Conservation (phyloP, 306 rosid genomes). For the Quercus glauca region DNA sequence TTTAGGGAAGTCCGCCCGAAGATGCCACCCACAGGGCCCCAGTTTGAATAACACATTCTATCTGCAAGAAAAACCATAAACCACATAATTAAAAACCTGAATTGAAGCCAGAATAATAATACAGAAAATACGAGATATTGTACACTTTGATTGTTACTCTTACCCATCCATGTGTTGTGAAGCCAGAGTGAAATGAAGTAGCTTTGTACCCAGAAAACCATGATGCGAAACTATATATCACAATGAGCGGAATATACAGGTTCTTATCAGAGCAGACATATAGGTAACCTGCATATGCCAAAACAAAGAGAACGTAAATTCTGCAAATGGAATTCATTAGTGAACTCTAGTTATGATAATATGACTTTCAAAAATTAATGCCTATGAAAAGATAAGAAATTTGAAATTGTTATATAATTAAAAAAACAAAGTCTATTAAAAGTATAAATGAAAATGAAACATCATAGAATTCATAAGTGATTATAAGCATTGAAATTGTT, state of each 20-base stretch:
- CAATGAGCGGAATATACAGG: background rate
- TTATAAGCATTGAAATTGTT: too few species aligned
- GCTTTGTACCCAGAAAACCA: slow-evolving; percentile 2
- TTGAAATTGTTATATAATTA: too few species aligned
- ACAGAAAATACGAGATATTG: background rate
- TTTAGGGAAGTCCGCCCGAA: too few species aligned
- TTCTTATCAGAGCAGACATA: background rate
- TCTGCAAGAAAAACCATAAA: background rate
- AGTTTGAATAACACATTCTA: slow-evolving; percentile 26
- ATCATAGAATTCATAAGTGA: too few species aligned
- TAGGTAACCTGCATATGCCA: background rate
- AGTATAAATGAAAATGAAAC: too few species aligned
- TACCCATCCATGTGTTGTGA: slow-evolving; percentile 7
- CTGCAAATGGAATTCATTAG: background rate
- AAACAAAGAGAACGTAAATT: background rate
- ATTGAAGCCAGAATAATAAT: too few species aligned
- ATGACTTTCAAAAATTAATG: too few species aligned
- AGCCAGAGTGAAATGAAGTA: slow-evolving; percentile 10
- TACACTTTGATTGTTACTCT: background rate
- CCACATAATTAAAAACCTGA: background rate
- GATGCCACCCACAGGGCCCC: background rate
- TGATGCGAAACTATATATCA: slow-evolving; percentile 3
- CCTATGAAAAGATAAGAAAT: too few species aligned
- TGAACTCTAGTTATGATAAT: background rate
- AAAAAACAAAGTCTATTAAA: too few species aligned